Base-by-base conservation (phyloP, 177 flowering plant species). In the Tripterygium wilfordii region DNA sequence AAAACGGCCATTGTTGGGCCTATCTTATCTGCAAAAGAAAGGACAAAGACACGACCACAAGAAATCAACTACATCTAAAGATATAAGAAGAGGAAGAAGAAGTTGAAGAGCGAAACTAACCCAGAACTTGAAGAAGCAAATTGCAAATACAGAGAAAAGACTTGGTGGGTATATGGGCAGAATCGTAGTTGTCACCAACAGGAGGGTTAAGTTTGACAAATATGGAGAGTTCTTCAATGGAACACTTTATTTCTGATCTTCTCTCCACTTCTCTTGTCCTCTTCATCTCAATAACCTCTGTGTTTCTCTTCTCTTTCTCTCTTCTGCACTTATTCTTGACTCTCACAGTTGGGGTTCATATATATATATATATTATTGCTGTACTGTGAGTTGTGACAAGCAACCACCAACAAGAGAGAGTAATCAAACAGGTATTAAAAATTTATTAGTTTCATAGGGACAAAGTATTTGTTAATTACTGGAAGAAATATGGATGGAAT, bases 1-100 rank as follows among this genome's bases (percentile, higher is more conserved):
- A 90, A 58, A 31, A 87, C 97, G 28, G 77, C 79, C 97, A 87
- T 84, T 32, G 94, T 74, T 52, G 97, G 91, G 17, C 96, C 97
- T 24, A 87, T 82, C 83, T 89, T 89, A 82, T 87, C 97, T 86
- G 84, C 74, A 78, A 27, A 48, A 25, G 10, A 27, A 48, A 25
- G 10, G 37, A 36, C 13, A 60, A 35, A 45, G 25, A 47, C 36
- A 36, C 14, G 42, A 16, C 32, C 9, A 25, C 35, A 19, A 13
- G 12, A 3, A 36, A 10, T 25, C 9, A 19, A 15, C 12, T 17
- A 2, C 16, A 10, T 37, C 39, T 17, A 21, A 17, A 41, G 24
- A 37, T 9, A 14, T 20, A 10, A 10, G 39, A 41, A 44, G 37
- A 23, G 45, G 33, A 42, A 48, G 45, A 49, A 60, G 47, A 51